Evolutionary conservation across 805 yeast genomes (phyloP), one percentile per base, ranked within the genome.

Genomic region (Candida orba): DNA sequence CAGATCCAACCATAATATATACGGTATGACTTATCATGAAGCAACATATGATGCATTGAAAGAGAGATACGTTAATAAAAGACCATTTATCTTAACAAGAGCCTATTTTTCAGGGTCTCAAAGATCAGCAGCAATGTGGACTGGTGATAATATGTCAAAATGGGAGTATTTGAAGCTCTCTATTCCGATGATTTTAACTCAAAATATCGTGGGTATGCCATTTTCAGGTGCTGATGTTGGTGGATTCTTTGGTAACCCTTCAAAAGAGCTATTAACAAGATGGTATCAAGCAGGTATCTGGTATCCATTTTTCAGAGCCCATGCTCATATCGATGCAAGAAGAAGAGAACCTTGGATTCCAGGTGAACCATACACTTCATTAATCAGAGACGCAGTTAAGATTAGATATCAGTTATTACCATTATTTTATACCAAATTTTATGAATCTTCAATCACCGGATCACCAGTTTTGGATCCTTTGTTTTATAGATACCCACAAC

Each of bases 201-300:
- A 81, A 51, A 88, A 89, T 38, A 67, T 86, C 25, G 86, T 78
- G 2, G 95, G 95, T 8, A 81, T 79, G 79, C 96, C 96, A 27
- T 91, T 90, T 65, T 75, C 84, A 7, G 99, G 99, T 8, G 91
- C 96, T 8, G 99, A 93, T 66, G 91, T 93, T 37, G 98, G 96
- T 30, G 99, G 99, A 0, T 93, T 93, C 59, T 90, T 89, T 58
- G 95, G 95, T 4, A 75, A 93, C 59, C 98, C 99, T 0, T 67
- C 79, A 0, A 71, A 76, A 31, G 98, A 93, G 57, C 65, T 93
- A 47, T 68, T 87, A 45, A 75, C 85, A 0, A 74, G 99, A 56
- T 93, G 99, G 99, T 91, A 90, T 60, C 99, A 93, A 62, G 73
- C 95, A 3, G 99, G 97, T 46, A 77, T 85, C 25, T 91, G 95